Base-by-base conservation (phyloP, 108 stramenopile genomes). In the Cyclotella atomus region DNA sequence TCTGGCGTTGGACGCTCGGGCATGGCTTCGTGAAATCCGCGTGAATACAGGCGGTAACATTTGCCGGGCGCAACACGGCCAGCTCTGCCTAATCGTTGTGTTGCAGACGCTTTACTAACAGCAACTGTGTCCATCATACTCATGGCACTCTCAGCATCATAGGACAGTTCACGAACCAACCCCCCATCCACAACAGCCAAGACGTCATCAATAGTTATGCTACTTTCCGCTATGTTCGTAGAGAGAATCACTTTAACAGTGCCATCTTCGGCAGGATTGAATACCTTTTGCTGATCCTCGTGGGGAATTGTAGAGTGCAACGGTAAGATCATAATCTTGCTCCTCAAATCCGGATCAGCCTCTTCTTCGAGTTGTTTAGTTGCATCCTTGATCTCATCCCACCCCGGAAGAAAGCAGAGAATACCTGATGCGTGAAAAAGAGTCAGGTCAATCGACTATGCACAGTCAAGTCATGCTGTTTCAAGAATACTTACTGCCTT, bases 131-230 rank as follows among this genome's bases (percentile, higher is more conserved):
- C 89, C 47, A 99, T 85, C 9, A 88, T 86, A 84, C 96, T 96
- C 97, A 99, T 98, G 2, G 95, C 93, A 41, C 95, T 73, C 79
- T 97, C 97, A 14, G 97, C 70, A 76, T 97, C 97, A 82, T 85
- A 99, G 12, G 88, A 95, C 69, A 95, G 98, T 62, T 95, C 93
- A 71, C 96, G 97, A 54, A 87, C 89, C 64, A 99, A 96, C 3
- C 98, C 98, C 32, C 97, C 96, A 83, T 99, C 98, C n/a, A 99
- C 89, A 9, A 99, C 97, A 65, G 97, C 97, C 79, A 97, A 94
- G 46, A 99, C 97, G 7, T 97, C 98, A 78, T 99, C 98, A 61
- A 99, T 97, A 27, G 98, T 99, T 52, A 99, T 73, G 14, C 95
- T 96, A 10, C 96, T 96, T 73, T 99, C 98, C 35, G 98, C 98